Base-by-base conservation (phyloP, 805 yeast genomes). In the Helenozyma baotianmanensis region DNA sequence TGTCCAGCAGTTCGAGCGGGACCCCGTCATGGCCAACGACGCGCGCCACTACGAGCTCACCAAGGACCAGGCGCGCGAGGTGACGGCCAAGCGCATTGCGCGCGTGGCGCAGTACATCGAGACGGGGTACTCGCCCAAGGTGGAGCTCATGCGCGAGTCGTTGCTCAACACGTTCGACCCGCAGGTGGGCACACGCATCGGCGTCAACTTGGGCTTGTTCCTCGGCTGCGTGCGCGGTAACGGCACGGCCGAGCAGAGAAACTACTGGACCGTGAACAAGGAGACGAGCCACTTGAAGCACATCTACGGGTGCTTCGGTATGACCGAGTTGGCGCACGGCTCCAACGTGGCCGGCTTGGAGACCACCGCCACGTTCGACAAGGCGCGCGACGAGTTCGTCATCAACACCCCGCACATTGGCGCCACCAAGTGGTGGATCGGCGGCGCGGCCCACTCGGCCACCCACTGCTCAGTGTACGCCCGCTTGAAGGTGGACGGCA, bases 371-470 rank as follows among this genome's bases (percentile, higher is more conserved):
- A 47, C 51, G n/a, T 47, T 41, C 21, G 51, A 47, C 35, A 29
- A 41, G 38, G 39, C 27, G 14, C 31, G 43, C 14, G 51, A 47
- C 35, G 45, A 43, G 36, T 47, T 47, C 23, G 32, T 47, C 27
- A 36, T 47, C 29, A 45, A 47, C 40, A 47, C 51, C 24, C 51
- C 51, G 1, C 51, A 47, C 39, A 43, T 47, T 14, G 51, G 51
- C 4, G 51, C 51, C 28, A 47, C 51, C 33, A 47, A 47, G 38
- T 47, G 51, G 51, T 47, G 51, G 51, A 47, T 47, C 14, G 51
- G 51, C 6, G 51, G 51, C 23, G 51, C 51, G 5, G 51, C 51
- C 1, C 51, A 47, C 31, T 41, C 47, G n/a, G 43, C 51, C 21
- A 39, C 51, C 5, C 51, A 47, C 38, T 37, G 45, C 21, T 26